A percentile compares a stretch with the other conserved stretches of the same genome.
Evolutionary conservation across 148 eudicot genomes (phyloP).

Genomic region (Diospyros lotus): DNA sequence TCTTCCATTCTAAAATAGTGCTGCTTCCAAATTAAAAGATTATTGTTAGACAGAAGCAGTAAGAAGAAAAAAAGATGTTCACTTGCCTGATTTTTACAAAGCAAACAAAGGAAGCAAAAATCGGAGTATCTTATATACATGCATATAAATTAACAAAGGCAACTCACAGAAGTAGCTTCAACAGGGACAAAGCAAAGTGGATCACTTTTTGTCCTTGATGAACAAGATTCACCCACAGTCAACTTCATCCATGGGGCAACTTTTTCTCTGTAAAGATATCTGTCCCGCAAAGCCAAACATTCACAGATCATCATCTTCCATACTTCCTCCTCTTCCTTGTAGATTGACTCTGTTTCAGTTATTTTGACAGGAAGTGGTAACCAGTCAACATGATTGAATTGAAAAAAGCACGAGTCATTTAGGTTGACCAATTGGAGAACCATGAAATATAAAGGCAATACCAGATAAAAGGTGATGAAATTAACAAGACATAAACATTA

Average conservation of each 20-base stretch:
- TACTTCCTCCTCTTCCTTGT: slow-evolving; percentile 77
- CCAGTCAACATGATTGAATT: slow-evolving; percentile 9
- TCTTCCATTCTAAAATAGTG: slow-evolving; percentile 73
- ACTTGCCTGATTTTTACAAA: neutral
- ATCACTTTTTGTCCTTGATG: slow-evolving; percentile 28
- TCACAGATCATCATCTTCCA: slow-evolving; percentile 68
- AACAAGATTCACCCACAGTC: slow-evolving; percentile 26
- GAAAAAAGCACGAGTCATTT: neutral
- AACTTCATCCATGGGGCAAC: slow-evolving; percentile 57
- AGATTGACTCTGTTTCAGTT: slow-evolving; percentile 43
- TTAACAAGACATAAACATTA: neutral
- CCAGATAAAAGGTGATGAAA: neutral
- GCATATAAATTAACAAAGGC: neutral
- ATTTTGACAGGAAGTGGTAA: slow-evolving; percentile 14
- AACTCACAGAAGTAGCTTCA: slow-evolving; percentile 52
- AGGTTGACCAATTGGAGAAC: neutral
- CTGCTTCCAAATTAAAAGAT: slow-evolving; percentile 32
- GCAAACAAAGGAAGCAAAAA: neutral
- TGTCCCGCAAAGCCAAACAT: slow-evolving; percentile 62
- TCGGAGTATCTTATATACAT: neutral
- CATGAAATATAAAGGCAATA: neutral
- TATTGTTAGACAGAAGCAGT: slow-evolving; percentile 17
- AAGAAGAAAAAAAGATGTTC: neutral
- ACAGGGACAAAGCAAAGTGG: slow-evolving; percentile 50
- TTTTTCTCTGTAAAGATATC: slow-evolving; percentile 51